A percentile compares a stretch with the other conserved stretches of the same genome.
Evolutionary conservation across 2,329 filamentous ascomycete genomes (phyloP).

Genomic region (Penicillium sp.): DNA sequence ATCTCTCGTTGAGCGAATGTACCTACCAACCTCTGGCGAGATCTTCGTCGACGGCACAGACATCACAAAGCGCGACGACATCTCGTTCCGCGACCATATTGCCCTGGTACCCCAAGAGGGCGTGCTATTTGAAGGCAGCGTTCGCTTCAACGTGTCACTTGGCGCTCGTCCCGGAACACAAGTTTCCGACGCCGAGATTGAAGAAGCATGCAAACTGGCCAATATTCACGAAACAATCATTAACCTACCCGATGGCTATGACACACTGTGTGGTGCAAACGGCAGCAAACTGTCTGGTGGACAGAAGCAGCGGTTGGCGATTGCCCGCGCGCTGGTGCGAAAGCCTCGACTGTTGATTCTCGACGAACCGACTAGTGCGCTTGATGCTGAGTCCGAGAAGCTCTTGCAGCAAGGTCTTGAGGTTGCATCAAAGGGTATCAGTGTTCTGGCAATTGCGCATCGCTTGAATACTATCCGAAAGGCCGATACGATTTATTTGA

Average conservation of each 20-base stretch:
- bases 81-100: conserved; percentile 47
- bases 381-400: conserved; percentile 57
- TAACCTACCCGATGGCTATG: conserved; percentile 61
- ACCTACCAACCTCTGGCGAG: conserved; percentile 52
- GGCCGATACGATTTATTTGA: conserved; percentile 78
- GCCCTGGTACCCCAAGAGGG: conserved; percentile 52
- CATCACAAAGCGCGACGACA: conserved; percentile 41
- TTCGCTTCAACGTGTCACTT: conserved; percentile 50
- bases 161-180: conserved; percentile 55
- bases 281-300: conserved; percentile 58
- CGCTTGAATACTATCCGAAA: conserved; percentile 58
- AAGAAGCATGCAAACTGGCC: conserved; percentile 66
- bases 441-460: conserved; percentile 46
- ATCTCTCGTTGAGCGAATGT: conserved; percentile 58
- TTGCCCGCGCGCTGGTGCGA: conserved; percentile 60
- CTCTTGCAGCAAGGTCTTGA: conserved; percentile 48
- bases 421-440: conserved; percentile 36
- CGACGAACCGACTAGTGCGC: conserved; percentile 62
- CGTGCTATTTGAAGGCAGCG: conserved; percentile 50
- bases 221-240: conserved; percentile 71
- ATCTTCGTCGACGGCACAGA: conserved; percentile 57
- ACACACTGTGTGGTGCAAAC: conserved; percentile 55
- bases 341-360: conserved; percentile 59
- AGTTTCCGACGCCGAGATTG: conserved; percentile 62
- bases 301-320: conserved; percentile 60